phyloP scores from a whole-genome alignment of 305 asterid species.

The Fraxinus greggii region DNA sequence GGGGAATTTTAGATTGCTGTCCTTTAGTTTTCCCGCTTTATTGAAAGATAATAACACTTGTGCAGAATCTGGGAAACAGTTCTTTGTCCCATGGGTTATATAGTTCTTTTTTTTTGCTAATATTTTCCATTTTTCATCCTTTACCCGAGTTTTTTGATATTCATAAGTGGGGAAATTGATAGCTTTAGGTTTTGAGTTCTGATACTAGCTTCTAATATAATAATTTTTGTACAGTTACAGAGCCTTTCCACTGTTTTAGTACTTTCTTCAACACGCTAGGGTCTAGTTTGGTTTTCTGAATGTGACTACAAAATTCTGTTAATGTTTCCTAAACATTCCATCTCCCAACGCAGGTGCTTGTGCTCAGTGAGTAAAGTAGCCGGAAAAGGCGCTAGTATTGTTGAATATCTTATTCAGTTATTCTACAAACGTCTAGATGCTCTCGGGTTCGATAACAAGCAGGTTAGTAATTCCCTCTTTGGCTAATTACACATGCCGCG shows the following conservation, averaged over 20 bases:
- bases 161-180: neutral
- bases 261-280: neutral
- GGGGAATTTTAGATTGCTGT: conserved; percentile 9
- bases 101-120: neutral
- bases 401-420: conserved; percentile 81
- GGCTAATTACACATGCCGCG: neutral
- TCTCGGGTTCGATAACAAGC: conserved; percentile 76
- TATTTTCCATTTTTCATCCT: neutral
- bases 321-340: conserved; percentile 15
- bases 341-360: conserved; percentile 72
- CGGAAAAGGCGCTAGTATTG: conserved; percentile 73
- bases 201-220: neutral
- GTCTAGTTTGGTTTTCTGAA: conserved; percentile 23
- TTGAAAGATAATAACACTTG: neutral
- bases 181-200: neutral
- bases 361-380: conserved; percentile 87
- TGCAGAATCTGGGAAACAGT: conserved; percentile 13
- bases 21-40: neutral
- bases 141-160: neutral
- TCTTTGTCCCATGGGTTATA: neutral
- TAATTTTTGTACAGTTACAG: neutral
- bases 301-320: neutral
- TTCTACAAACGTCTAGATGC: conserved; percentile 80
- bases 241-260: neutral
- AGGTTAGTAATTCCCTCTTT: conserved; percentile 50